Conservation (phyloP, 441 rosid genomes). For the Jatropha podagrica region DNA sequence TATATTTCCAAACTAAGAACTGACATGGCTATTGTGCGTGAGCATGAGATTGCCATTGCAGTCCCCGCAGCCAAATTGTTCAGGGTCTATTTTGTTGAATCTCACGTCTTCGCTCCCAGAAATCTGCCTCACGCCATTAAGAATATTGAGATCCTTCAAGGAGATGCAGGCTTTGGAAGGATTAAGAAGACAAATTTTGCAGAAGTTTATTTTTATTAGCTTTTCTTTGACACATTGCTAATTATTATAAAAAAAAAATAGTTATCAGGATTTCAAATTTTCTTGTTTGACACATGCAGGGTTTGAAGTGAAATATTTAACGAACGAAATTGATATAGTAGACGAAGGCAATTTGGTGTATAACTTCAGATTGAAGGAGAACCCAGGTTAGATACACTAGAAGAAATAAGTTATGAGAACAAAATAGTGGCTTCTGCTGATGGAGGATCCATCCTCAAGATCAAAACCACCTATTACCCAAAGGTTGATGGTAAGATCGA, state of each 20-base stretch:
- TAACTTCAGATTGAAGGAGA: not conserved
- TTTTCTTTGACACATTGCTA: too few species aligned
- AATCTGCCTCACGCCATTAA: not conserved
- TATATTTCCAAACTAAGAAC: too few species aligned
- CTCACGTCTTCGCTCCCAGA: not conserved
- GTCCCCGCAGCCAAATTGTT: slow-evolving; percentile 31
- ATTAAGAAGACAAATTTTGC: slow-evolving; percentile 31
- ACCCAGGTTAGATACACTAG: not conserved
- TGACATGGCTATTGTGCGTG: slow-evolving; percentile 26
- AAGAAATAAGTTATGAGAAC: not conserved
- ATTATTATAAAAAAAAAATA: too few species aligned
- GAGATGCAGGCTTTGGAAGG: slow-evolving; percentile 43
- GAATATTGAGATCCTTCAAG: not conserved
- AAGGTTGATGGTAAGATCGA: slow-evolving; percentile 10
- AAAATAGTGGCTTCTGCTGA: slow-evolving; percentile 6
- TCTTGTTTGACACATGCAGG: not conserved
- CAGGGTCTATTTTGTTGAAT: slow-evolving; percentile 32
- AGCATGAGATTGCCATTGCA: slow-evolving; percentile 9
- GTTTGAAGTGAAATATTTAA: not conserved
- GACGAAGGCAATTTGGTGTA: not conserved
- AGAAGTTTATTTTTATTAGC: not conserved
- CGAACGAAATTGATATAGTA: not conserved
- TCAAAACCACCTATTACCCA: not conserved
- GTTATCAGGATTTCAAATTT: not conserved
- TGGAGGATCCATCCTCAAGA: slow-evolving; percentile 19